Percentiles rank a stretch among this genome's conserved stretches.
These are phyloP conservation scores for Zopfia rhizophila DNA, from an alignment of 2,329 filamentous ascomycete genomes.

Conservation along the genomic window DNA sequence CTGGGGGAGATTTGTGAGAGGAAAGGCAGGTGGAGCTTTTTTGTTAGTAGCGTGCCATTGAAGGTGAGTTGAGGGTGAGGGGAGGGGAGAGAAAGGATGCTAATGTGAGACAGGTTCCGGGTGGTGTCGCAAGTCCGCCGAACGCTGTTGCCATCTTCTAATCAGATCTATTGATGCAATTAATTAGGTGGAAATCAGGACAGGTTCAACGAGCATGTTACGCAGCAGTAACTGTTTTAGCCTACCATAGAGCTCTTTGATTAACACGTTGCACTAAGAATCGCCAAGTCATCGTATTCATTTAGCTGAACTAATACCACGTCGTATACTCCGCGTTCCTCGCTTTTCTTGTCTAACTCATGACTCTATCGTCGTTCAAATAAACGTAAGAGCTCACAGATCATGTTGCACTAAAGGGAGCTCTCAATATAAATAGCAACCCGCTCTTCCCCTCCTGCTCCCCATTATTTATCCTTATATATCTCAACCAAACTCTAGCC, in stretches of 20 bases:
- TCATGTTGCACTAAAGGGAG: not conserved
- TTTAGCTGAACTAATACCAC: not conserved
- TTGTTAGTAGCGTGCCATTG: constrained; percentile 69
- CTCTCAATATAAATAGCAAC: not conserved
- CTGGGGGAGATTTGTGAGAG: constrained; percentile 65
- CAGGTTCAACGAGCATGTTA: not conserved
- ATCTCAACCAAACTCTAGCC: not conserved
- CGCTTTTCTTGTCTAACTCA: too few relatives aligned
- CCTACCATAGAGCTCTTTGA: not conserved
- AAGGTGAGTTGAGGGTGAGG: constrained; percentile 61
- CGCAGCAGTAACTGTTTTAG: not conserved
- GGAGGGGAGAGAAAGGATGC: constrained; percentile 10
- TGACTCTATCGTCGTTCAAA: too few relatives aligned
- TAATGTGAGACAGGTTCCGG: constrained; percentile 56
- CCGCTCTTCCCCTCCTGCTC: not conserved
- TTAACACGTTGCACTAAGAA: not conserved
- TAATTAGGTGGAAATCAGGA: too few relatives aligned
- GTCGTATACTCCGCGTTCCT: too few relatives aligned
- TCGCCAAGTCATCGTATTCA: not conserved
- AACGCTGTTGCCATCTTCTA: constrained; percentile 52
- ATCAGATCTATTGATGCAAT: too few relatives aligned
- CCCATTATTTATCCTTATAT: not conserved
- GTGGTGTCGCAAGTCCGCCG: constrained; percentile 53
- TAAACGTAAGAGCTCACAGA: not conserved
- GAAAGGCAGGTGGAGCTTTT: constrained; percentile 66